Evolutionary conservation across 352 stramenopile genomes (phyloP).

Genomic region (Phytopythium vexans): DNA sequence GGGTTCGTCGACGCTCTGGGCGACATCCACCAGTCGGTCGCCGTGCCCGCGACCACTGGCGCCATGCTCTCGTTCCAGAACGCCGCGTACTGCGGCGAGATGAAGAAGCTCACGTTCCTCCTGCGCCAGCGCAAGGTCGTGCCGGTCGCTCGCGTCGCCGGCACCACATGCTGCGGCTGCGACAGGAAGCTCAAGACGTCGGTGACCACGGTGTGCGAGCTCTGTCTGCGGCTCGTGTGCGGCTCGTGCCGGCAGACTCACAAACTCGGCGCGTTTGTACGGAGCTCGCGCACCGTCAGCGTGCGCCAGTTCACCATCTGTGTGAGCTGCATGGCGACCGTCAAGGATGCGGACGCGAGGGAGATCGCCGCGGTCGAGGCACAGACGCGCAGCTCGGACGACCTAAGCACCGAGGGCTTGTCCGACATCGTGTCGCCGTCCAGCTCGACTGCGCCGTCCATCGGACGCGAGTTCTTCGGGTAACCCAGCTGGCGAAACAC

Average conservation of each 20-base stretch:
- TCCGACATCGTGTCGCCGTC: conserved; percentile 16
- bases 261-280: not conserved
- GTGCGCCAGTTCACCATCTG: conserved; percentile 10
- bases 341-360: no score
- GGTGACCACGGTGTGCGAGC: not conserved
- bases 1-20: conserved; percentile 7
- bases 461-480: conserved; percentile 31
- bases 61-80: conserved; percentile 7
- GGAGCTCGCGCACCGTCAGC: not conserved
- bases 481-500: not conserved
- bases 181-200: not conserved
- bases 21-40: conserved; percentile 5
- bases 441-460: conserved; percentile 21
- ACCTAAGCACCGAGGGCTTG: conserved; percentile 4
- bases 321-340: no score
- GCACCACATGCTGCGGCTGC: conserved; percentile 1
- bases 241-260: conserved; percentile 1
- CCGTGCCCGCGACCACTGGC: not conserved
- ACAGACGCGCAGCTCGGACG: no score
- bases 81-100: conserved; percentile 7
- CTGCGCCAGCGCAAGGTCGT: not conserved
- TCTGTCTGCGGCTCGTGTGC: not conserved
- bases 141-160: not conserved
- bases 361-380: no score
- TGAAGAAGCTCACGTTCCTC: conserved; percentile 11